phyloP scores from a whole-genome alignment of 148 eudicot genomes.

The Nepenthes mirabilis region DNA sequence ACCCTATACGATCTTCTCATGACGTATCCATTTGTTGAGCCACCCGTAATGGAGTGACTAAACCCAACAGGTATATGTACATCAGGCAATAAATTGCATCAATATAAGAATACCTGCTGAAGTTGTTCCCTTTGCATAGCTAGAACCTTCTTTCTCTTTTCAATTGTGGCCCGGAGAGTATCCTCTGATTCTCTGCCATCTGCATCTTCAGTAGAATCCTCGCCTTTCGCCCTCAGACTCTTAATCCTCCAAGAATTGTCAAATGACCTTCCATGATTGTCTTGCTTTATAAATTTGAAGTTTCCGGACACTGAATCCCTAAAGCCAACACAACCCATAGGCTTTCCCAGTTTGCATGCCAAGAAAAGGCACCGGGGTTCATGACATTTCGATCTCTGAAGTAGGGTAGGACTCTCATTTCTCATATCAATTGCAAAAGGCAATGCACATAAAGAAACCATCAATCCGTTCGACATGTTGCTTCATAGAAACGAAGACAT shows the following conservation, averaged over 20 bases:
- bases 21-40: too few relatives aligned
- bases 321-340: constrained; percentile 20
- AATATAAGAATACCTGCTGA: constrained; percentile 34
- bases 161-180: constrained; percentile 64
- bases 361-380: constrained; percentile 19
- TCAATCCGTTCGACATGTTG: constrained; percentile 35
- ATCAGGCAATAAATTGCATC: neutral
- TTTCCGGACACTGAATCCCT: constrained; percentile 6
- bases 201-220: constrained; percentile 25
- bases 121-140: constrained; percentile 63
- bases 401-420: constrained; percentile 29
- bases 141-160: constrained; percentile 70
- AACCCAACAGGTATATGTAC: neutral
- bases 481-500: constrained; percentile 10
- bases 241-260: constrained; percentile 11
- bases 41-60: too few relatives aligned
- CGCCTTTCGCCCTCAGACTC: constrained; percentile 25
- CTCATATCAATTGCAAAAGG: constrained; percentile 27
- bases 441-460: constrained; percentile 50
- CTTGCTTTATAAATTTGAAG: constrained; percentile 9
- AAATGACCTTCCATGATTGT: constrained; percentile 14
- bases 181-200: constrained; percentile 35
- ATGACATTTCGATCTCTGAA: constrained; percentile 12
- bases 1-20: too few relatives aligned
- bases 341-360: constrained; percentile 15